Conservation (phyloP, 2,329 filamentous ascomycete species). For the Chrysosporium keratinophilum region DNA sequence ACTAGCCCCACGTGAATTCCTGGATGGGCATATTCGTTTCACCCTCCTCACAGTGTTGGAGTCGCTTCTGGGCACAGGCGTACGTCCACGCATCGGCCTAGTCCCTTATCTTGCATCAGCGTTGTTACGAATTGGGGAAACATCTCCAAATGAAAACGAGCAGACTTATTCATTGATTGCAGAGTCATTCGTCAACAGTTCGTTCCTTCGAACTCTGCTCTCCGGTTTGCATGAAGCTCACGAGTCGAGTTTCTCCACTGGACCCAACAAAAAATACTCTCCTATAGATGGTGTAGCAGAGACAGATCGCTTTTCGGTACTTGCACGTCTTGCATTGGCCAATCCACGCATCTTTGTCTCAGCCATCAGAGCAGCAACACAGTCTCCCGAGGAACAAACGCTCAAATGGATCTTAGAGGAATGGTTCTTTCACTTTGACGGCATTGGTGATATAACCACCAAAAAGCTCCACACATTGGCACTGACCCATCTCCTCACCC, state of each 20-base stretch:
- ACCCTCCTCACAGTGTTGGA: slow-evolving; percentile 32
- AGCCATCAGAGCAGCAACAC: slow-evolving; percentile 35
- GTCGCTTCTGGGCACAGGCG: slow-evolving; percentile 30
- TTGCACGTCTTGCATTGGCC: slow-evolving; percentile 66
- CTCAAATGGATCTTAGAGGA: slow-evolving; percentile 38
- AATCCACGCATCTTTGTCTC: slow-evolving; percentile 58
- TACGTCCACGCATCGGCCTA: slow-evolving; percentile 31
- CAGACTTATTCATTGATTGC: slow-evolving; percentile 54
- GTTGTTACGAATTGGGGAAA: slow-evolving; percentile 53
- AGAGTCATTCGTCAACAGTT: slow-evolving; percentile 54
- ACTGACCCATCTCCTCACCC: slow-evolving; percentile 36
- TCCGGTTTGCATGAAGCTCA: slow-evolving; percentile 56
- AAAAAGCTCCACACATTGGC: slow-evolving; percentile 41
- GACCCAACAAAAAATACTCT: slow-evolving; percentile 60
- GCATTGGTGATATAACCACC: slow-evolving; percentile 37
- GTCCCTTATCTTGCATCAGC: slow-evolving; percentile 48
- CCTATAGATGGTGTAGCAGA: slow-evolving; percentile 65
- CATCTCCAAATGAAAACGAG: slow-evolving; percentile 47
- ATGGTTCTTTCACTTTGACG: slow-evolving; percentile 42
- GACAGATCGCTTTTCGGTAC: slow-evolving; percentile 73
- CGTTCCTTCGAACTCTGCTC: slow-evolving; percentile 54
- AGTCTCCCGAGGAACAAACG: slow-evolving; percentile 24
- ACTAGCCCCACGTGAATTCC: slow-evolving; percentile 45
- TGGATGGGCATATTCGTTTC: slow-evolving; percentile 32
- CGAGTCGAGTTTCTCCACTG: slow-evolving; percentile 69